These are phyloP conservation scores for Leccinum longicurvipes DNA, from an alignment of 768 basidiomycete species.

Conservation along the genomic window DNA sequence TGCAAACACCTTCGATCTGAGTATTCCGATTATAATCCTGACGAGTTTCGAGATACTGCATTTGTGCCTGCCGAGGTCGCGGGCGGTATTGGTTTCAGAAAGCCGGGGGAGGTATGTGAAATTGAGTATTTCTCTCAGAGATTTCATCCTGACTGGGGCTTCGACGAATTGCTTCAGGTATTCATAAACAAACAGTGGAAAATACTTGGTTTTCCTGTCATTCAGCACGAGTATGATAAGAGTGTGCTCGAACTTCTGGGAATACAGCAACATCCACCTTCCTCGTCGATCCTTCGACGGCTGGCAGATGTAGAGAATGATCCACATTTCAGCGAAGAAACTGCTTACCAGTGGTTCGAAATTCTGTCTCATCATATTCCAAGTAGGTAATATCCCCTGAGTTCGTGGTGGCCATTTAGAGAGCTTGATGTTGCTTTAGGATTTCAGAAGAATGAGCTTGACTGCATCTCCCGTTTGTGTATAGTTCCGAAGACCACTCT, in stretches of 20 bases:
- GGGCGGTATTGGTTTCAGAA: too few species aligned
- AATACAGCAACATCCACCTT: slow-evolving; percentile 48
- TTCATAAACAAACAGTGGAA: too few species aligned
- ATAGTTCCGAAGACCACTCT: slow-evolving; percentile 59
- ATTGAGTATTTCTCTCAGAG: too few species aligned
- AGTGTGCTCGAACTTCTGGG: too few species aligned
- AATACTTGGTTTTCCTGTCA: too few species aligned
- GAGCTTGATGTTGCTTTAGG: slow-evolving; percentile 35
- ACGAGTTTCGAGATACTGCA: slow-evolving; percentile 29
- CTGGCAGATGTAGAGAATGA: slow-evolving; percentile 38
- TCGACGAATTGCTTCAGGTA: too few species aligned
- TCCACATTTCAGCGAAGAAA: slow-evolving; percentile 48
- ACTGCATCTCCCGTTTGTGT: slow-evolving; percentile 47
- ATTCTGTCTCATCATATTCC: slow-evolving; percentile 56
- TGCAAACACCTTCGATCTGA: slow-evolving; percentile 39
- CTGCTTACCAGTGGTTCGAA: slow-evolving; percentile 63
- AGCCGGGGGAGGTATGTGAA: too few species aligned
- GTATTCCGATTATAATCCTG: slow-evolving; percentile 49
- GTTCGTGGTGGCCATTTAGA: slow-evolving; percentile 41
- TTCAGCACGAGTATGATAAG: too few species aligned
- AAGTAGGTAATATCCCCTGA: slow-evolving; percentile 36
- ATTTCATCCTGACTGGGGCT: too few species aligned
- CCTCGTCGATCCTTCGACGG: slow-evolving; percentile 49
- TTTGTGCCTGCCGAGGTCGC: too few species aligned
- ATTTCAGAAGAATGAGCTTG: slow-evolving; percentile 51